Conservation (phyloP, 2,329 filamentous ascomycete species). For the Xylaria sp. region DNA sequence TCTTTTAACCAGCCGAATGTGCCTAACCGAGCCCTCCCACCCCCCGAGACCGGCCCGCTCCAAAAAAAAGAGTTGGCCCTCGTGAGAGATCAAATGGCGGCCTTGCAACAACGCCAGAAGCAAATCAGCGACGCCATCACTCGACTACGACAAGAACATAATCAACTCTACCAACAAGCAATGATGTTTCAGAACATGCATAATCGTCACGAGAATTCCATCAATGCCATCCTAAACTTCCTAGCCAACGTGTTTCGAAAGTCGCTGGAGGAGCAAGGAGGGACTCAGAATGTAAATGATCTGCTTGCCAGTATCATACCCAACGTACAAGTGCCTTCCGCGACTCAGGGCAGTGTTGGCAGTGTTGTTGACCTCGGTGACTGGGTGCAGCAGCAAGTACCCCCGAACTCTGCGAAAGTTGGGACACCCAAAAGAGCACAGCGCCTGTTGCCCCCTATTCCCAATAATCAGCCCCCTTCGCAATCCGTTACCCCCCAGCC, state of each 20-base stretch:
- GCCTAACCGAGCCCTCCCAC: conserved; percentile 54
- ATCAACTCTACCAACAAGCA: conserved; percentile 87
- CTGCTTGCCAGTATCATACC: conserved; percentile 83
- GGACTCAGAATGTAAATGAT: conserved; percentile 81
- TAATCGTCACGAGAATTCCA: conserved; percentile 96
- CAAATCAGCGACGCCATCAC: conserved; percentile 86
- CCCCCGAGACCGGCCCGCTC: conserved; percentile 60
- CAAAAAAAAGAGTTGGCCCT: conserved; percentile 79
- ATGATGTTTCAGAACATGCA: conserved; percentile 90
- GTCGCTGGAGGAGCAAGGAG: conserved; percentile 85
- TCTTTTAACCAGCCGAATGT: conserved; percentile 45
- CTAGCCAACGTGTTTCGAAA: conserved; percentile 96
- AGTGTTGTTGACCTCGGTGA: conserved; percentile 72
- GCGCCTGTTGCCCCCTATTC: conserved; percentile 66
- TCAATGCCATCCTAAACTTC: conserved; percentile 98
- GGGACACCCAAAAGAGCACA: conserved; percentile 63
- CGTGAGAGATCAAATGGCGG: conserved; percentile 82
- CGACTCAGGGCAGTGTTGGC: conserved; percentile 67
- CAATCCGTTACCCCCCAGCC: conserved; percentile 49
- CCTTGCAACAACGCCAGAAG: conserved; percentile 86
- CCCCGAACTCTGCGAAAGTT: conserved; percentile 53
- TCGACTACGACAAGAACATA: conserved; percentile 84
- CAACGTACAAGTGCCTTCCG: conserved; percentile 58
- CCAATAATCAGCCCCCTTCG: conserved; percentile 50
- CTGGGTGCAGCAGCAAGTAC: conserved; percentile 60